Base-by-base conservation (phyloP, 169 alveolate species). In the Plasmodium coatneyi region DNA sequence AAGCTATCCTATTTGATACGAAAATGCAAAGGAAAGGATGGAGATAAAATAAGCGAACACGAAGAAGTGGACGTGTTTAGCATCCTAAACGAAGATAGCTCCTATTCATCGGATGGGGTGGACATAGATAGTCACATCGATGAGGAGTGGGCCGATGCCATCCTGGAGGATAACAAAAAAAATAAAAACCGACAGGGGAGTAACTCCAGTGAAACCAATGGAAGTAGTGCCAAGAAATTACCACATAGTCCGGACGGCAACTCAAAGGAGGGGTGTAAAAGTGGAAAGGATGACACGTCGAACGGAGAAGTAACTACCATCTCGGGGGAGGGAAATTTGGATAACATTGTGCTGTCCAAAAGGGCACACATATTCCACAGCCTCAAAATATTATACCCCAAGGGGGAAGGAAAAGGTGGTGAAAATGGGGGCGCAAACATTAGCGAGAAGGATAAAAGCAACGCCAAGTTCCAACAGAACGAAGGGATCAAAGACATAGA, bases 341-440 rank as follows among this genome's bases (percentile, higher is more conserved):
- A 36, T 12, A 86, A 86, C 30, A 74, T 86, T 19, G 6, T 46
- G 9, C n/a, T 86, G 6, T 52, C 93, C 41, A 86, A 86, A 70
- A 86, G 39, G 30, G 30, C 84, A 19, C 86, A 86, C n/a, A 86
- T 86, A 25, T 76, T 74, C 71, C 93, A 86, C 28, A 86, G 81
- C 70, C n/a, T 86, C 80, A 74, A 86, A 86, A 86, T 86, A 86
- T 86, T 86, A 86, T 22, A 66, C 12, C 93, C 93, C 6, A 80
- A 49, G 32, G 32, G 30, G 36, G 60, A 80, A 10, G 41, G 16
- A 19, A 19, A 80, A 41, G 39, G 70, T 70, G 39, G 70, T 70
- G 39, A 46, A 32, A 32, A 41, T 41, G 43, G 7, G 71, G 34
- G n/a, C 6, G 36, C 16, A 66, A 39, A 66, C n/a, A 12, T 41